Base-by-base conservation (phyloP, 108 stramenopile species). In the Discostella stelligeroides region DNA sequence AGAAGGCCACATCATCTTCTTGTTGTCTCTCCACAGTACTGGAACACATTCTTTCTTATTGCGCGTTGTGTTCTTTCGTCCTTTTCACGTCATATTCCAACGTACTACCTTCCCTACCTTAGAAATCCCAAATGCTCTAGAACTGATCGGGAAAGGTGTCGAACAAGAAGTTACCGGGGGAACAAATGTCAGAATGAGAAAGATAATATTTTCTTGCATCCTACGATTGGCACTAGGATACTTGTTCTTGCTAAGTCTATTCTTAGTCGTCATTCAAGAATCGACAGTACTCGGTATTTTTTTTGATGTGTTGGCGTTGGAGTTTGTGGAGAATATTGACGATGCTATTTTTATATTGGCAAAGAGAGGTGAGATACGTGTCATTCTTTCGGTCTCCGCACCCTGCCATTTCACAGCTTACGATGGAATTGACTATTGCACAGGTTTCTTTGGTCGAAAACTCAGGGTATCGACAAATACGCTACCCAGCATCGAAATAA, bases 271-370 rank as follows among this genome's bases (percentile, higher is more conserved):
- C 10, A 34, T 59, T 2, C 68, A 68, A 37, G 28, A 28, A 14
- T 14, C 21, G 11, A 20, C 55, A 20, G 68, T 68, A 24, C 12
- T 68, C 23, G 46, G n/a, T 25, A 68, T 68, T n/a, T 68, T 68
- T 27, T 68, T 59, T 28, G 68, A 68, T 34, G 34, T 68, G 9
- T 46, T 92, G 14, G 83, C 88, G 0, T 63, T 89, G 6, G 87
- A 72, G 39, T 92, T 81, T 49, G 88, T 92, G 60, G 88, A 92
- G 68, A 86, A 76, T n/a, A 87, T 86, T n/a, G 85, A 88, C 60
- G 75, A 78, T 30, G 86, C 88, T 21, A 46, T 59, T n/a, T 68
- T 40, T 42, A 56, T 28, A 4, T 45, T 68, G 42, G 24, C 25
- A 10, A 68, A 68, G 57, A 21, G 57, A 68, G 56, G 56, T 57